A percentile compares a stretch with the other conserved stretches of the same genome.
These are phyloP conservation scores for Nemania serpens DNA, from an alignment of 2,329 filamentous ascomycete species.

Conservation along the genomic window DNA sequence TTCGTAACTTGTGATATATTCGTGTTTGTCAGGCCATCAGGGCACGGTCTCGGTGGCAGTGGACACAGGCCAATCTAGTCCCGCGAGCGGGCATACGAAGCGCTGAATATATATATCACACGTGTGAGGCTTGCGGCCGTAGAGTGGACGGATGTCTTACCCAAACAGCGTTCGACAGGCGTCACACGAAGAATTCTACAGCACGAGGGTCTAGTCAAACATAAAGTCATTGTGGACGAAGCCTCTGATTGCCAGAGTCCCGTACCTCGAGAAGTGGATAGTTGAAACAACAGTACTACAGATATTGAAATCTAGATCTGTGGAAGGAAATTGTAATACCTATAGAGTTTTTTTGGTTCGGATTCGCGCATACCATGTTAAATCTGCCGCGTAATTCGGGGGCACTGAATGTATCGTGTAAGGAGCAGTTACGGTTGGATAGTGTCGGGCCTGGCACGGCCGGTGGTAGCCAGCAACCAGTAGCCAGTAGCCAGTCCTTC, in stretches of 20 bases:
- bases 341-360: neutral
- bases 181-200: neutral
- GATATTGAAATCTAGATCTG: neutral
- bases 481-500: neutral
- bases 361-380: neutral
- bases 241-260: neutral
- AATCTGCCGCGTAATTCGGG: neutral
- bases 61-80: neutral
- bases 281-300: neutral
- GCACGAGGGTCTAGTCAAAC: neutral
- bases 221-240: neutral
- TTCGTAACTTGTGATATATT: conserved; percentile 1
- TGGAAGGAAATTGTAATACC: too few relatives aligned
- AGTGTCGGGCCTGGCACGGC: neutral
- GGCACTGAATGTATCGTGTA: neutral
- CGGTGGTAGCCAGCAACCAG: neutral
- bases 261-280: neutral
- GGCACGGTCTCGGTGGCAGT: neutral
- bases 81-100: neutral
- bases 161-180: neutral
- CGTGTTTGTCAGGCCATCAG: neutral
- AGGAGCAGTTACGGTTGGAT: neutral
- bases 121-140: conserved; percentile 7
- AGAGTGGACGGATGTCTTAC: conserved; percentile 4
- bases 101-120: conserved; percentile 5